Conservation (phyloP, 2,329 filamentous ascomycete species). For the Macrophomina tecta region DNA sequence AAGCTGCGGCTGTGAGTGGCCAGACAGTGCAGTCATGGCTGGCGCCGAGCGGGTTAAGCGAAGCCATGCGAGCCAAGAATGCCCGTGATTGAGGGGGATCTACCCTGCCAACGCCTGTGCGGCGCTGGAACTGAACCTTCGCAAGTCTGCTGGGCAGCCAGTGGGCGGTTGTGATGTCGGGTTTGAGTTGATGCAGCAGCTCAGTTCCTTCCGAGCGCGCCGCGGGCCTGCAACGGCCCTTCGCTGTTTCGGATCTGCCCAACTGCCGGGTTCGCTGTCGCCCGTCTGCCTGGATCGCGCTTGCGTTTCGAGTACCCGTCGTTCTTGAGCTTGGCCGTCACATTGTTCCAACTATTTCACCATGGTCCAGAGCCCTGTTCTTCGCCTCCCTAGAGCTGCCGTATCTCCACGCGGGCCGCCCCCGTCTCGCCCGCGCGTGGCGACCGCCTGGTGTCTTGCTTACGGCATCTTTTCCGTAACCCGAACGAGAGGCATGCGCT, state of each 20-base stretch:
- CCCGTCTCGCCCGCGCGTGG: not conserved
- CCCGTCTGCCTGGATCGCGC: not conserved
- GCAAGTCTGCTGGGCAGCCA: not conserved
- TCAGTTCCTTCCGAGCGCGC: not conserved
- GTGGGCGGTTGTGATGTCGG: not conserved
- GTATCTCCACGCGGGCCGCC: not conserved
- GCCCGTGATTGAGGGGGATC: not conserved
- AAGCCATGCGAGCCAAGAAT: not conserved
- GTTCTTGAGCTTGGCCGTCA: not conserved
- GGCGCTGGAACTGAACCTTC: not conserved
- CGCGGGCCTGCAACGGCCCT: constrained; percentile 4
- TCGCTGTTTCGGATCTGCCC: not conserved
- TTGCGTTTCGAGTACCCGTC: constrained; percentile 1
- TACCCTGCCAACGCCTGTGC: not conserved
- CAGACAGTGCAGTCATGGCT: not conserved
- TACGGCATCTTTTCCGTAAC: no score
- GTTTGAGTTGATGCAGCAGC: constrained; percentile 1
- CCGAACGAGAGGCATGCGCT: not conserved
- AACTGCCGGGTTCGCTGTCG: not conserved
- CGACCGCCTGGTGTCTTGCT: not conserved
- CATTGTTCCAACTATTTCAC: not conserved
- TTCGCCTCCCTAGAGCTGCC: not conserved
- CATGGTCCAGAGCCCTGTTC: not conserved
- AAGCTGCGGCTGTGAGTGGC: constrained; percentile 2
- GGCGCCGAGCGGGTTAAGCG: constrained; percentile 13